Base-by-base conservation (phyloP, 176 grass and related monocot genomes). In the Alloteropsis semialata region DNA sequence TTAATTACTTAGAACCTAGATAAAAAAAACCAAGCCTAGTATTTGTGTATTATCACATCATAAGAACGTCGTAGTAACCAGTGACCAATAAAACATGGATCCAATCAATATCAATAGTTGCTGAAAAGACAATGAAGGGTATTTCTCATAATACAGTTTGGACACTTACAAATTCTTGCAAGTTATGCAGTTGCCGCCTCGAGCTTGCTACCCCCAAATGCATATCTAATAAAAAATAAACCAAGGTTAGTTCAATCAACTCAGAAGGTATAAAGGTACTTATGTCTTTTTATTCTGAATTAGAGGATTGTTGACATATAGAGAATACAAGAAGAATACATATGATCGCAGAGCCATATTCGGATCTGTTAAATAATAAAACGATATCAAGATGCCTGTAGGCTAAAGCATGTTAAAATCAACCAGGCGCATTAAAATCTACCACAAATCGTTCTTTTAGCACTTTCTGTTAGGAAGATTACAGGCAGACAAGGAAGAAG, bases 221-320 rank as follows among this genome's bases (percentile, higher is more conserved):
- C 74, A 78, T 78, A 85, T 85, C 83, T 85, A 69, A 85, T 49
- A 5, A 78, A 78, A 60, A 85, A 60, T 19, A 85, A 45, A 38
- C 5, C 22, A 69, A 73, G 8, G 50, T 84, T 69, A 84, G 73
- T 33, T 70, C 25, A 66, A 51, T 28, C 38, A 78, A 78, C 25
- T 58, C 51, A 27, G 29, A 58, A 79, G 59, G 28, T 49, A 49
- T 32, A 2, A 36, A 69, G 10, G 14, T 48, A 78, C 27, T 59
- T 30, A 50, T 72, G 69, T 49, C 4, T 11, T 50, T 64, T 50
- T 24, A 36, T 51, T 65, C 11, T 36, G 10, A 19, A 34, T 37
- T 46, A 29, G 21, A 58, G 33, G 15, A 69, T 36, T 28, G 21
- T 27, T 1, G 8, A 4, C 24, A 27, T 58, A 39, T 59, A 59